These are phyloP conservation scores for Russula virescens DNA, from an alignment of 768 basidiomycete species.

Conservation along the genomic window DNA sequence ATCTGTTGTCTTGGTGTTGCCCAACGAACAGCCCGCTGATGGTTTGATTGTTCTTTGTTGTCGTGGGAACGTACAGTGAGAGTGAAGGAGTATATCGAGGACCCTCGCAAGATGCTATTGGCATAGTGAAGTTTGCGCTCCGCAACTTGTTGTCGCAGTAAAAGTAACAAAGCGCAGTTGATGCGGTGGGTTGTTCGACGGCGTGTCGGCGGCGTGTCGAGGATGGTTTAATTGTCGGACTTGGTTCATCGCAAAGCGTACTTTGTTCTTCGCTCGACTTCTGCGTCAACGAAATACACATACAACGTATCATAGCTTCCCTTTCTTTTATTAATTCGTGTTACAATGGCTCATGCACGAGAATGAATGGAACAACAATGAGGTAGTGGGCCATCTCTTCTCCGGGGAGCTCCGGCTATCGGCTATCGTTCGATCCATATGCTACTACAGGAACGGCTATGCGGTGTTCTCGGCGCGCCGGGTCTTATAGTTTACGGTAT, in stretches of 20 bases:
- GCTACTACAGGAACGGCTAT: neutral
- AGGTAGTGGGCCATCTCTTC: neutral
- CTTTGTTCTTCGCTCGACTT: slow-evolving; percentile 10
- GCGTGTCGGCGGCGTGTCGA: slow-evolving; percentile 11
- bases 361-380: neutral
- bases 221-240: slow-evolving; percentile 6
- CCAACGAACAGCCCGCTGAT: neutral
- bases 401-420: neutral
- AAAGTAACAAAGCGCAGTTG: neutral
- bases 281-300: neutral
- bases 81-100: slow-evolving; percentile 51
- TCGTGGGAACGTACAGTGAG: slow-evolving; percentile 33
- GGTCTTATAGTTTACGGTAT: neutral
- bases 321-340: neutral
- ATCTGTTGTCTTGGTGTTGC: slow-evolving; percentile 3
- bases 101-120: slow-evolving; percentile 42
- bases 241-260: slow-evolving; percentile 8
- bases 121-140: slow-evolving; percentile 8
- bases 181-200: neutral
- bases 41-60: neutral
- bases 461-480: neutral
- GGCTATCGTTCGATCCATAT: neutral
- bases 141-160: neutral
- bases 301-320: slow-evolving; percentile 4
- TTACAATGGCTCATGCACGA: neutral